phyloP scores from a whole-genome alignment of 805 yeast genomes.

The Yamadazyma olivae region DNA sequence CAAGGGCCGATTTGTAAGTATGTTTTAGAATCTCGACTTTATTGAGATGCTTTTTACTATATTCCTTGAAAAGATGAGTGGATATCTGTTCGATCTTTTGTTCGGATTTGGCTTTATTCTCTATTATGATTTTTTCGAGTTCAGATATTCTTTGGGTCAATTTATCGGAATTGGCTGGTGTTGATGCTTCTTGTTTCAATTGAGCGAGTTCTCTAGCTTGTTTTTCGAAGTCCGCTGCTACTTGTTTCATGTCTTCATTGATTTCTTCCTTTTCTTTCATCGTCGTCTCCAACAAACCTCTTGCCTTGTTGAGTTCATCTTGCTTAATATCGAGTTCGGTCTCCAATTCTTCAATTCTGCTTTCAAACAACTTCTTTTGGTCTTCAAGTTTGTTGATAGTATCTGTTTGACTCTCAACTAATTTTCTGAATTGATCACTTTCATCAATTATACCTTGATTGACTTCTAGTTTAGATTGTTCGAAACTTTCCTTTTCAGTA shows the following conservation, averaged over 20 bases:
- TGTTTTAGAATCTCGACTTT: constrained; percentile 57
- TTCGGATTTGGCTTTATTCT: constrained; percentile 49
- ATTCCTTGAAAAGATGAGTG: constrained; percentile 67
- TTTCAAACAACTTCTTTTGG: constrained; percentile 1
- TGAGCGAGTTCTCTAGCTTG: constrained; percentile 15
- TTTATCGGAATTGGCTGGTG: neutral
- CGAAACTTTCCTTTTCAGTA: neutral
- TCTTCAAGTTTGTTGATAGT: neutral
- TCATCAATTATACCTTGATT: constrained; percentile 13
- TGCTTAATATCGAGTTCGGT: constrained; percentile 1
- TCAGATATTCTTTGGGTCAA: constrained; percentile 10
- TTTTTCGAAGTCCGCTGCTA: constrained; percentile 6
- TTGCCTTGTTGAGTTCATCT: constrained; percentile 6
- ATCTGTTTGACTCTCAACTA: constrained; percentile 14
- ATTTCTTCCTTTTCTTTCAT: constrained; percentile 11
- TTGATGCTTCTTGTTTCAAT: constrained; percentile 1
- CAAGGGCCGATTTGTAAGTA: constrained; percentile 29
- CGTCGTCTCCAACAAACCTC: constrained; percentile 1
- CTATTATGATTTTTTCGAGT: constrained; percentile 10
- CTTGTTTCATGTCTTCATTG: constrained; percentile 7
- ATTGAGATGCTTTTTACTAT: constrained; percentile 72
- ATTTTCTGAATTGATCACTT: constrained; percentile 5
- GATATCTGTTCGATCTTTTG: constrained; percentile 60
- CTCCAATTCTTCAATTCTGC: neutral
- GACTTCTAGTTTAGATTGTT: neutral